Evolutionary conservation across 805 yeast species (phyloP), one percentile per base, ranked within the genome.

Genomic region (Naumovozyma dairenensis): DNA sequence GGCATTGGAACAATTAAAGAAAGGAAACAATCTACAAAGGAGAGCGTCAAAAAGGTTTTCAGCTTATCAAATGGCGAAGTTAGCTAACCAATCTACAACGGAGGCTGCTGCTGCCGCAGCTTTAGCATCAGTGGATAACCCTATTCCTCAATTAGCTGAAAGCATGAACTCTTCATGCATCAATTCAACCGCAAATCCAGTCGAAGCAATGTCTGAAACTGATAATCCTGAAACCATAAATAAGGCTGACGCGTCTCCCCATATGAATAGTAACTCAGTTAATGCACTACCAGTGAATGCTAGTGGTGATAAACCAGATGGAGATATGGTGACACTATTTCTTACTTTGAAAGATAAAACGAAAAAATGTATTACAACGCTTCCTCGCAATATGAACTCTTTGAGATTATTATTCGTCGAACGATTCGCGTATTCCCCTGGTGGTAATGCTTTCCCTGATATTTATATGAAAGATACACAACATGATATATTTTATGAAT

Each of bases 31-130:
- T 3, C 63, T 92, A 21, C 93, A 80, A 62, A 71, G 99, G 45
- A 71, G 96, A 40, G 99, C 97, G 0, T 87, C 96, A 0, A 80
- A 89, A 46, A 66, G 98, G 35, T 89, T 80, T 52, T 85, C 96
- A 4, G 96, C 96, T 0, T 89, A 87, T 40, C 97, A 89, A 50
- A 78, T 79, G 58, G 84, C 93, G 1, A 82, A 80, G 48, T 65
- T 82, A 8, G 65, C 83, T 0, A 74, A 69, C 39, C 61, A 60
- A 38, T 52, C 69, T 8, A 42, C 51, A 6, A 37, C 50, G 10
- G 57, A 49, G 10, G 50, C 55, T 7, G 43, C 40, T 5, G 45
- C 43, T 7, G 48, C 50, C 3, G 49, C 47, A 4, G 43, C 38
- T 32, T 44, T 39, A 20, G 46, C 43, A 14, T 44, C 48, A 6